These are phyloP conservation scores for Juglanconis oblonga DNA, from an alignment of 2,329 filamentous ascomycete genomes.

Conservation along the genomic window DNA sequence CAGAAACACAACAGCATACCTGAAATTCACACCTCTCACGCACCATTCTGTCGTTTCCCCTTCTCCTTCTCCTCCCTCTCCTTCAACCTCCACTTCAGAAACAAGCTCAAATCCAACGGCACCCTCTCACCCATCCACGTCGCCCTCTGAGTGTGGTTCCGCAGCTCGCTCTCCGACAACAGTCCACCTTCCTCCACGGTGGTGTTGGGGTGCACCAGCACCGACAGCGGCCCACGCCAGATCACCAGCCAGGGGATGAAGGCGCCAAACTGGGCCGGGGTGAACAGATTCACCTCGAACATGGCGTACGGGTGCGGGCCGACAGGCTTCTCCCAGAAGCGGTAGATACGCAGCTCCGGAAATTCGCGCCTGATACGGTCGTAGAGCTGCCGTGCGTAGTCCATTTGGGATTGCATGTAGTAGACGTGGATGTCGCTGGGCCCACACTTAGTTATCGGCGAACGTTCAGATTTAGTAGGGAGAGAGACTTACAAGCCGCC, in stretches of 20 bases:
- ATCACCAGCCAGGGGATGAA: slow-evolving; percentile 84
- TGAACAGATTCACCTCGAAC: slow-evolving; percentile 91
- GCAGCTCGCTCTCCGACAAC: slow-evolving; percentile 32
- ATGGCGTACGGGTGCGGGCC: slow-evolving; percentile 82
- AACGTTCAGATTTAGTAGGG: neutral
- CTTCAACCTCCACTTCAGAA: slow-evolving; percentile 25
- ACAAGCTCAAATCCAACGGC: slow-evolving; percentile 55
- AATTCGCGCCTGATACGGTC: slow-evolving; percentile 80
- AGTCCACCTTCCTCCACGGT: slow-evolving; percentile 41
- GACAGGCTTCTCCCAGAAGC: slow-evolving; percentile 71
- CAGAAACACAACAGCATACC: no score
- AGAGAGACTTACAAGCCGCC: slow-evolving; percentile 66
- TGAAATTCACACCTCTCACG: no score
- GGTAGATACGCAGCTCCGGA: slow-evolving; percentile 80
- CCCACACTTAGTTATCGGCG: neutral
- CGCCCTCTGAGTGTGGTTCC: slow-evolving; percentile 65
- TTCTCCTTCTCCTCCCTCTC: slow-evolving; percentile 3
- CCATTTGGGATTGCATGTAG: slow-evolving; percentile 64
- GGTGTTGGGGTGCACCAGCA: slow-evolving; percentile 77
- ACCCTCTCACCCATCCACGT: slow-evolving; percentile 72
- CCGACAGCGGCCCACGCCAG: slow-evolving; percentile 76
- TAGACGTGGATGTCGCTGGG: slow-evolving; percentile 79
- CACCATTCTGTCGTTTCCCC: neutral
- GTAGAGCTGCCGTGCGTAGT: slow-evolving; percentile 71
- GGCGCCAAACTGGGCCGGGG: slow-evolving; percentile 82